Percentiles rank a stretch among this genome's conserved stretches.
Conservation (phyloP, 2,329 filamentous ascomycete genomes). For the Lasiodiplodia sp. region DNA sequence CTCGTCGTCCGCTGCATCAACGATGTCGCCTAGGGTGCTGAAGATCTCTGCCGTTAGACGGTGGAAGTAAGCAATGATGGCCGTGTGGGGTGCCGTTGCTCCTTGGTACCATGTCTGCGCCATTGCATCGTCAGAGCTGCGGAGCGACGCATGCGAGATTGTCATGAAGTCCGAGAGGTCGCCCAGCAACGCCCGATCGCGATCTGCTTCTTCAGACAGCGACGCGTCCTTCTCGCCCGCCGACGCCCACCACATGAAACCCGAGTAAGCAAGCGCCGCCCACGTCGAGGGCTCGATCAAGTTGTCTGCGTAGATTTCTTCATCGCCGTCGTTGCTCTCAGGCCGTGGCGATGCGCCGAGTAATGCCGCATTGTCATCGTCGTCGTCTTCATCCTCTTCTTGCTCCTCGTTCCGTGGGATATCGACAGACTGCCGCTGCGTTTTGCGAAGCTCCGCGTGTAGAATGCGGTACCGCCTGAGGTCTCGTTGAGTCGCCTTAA, state of each 20-base stretch:
- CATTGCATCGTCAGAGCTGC: constrained; percentile 52
- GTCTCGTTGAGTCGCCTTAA: constrained; percentile 92
- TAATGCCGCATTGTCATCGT: constrained; percentile 47
- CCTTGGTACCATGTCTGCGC: constrained; percentile 42
- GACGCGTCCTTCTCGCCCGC: constrained; percentile 74
- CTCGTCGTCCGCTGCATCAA: constrained; percentile 57
- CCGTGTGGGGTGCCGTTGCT: constrained; percentile 64
- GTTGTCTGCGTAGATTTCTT: constrained; percentile 39
- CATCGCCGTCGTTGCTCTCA: constrained; percentile 23
- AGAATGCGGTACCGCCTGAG: constrained; percentile 70
- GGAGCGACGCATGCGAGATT: constrained; percentile 43
- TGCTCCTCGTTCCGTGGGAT: constrained; percentile 34
- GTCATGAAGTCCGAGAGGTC: constrained; percentile 47
- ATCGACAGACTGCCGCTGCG: constrained; percentile 38
- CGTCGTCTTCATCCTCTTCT: constrained; percentile 41
- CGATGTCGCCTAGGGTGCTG: constrained; percentile 66
- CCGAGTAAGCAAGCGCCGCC: constrained; percentile 79
- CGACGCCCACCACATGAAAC: constrained; percentile 91
- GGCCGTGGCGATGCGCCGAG: background rate
- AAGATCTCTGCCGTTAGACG: constrained; percentile 74
- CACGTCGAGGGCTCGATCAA: constrained; percentile 66
- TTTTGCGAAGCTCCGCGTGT: constrained; percentile 46
- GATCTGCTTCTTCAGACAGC: constrained; percentile 62
- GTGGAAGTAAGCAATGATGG: constrained; percentile 83
- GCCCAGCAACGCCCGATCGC: constrained; percentile 54